Conservation (phyloP, 2,329 filamentous ascomycete genomes). For the Apiospora marii region DNA sequence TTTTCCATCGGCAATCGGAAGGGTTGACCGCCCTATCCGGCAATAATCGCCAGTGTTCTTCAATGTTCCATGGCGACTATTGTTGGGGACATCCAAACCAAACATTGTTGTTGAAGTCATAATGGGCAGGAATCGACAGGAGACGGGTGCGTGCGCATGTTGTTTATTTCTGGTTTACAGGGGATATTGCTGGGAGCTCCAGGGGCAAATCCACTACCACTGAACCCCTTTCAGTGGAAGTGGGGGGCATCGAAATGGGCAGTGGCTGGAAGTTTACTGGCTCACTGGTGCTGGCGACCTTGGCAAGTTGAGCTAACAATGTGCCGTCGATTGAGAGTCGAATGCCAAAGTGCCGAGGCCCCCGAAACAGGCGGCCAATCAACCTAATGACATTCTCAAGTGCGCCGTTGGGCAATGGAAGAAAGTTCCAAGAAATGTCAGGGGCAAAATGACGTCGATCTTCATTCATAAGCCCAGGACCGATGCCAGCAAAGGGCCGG, state of each 20-base stretch:
- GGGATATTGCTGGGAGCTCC: not conserved
- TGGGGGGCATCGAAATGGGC: not conserved
- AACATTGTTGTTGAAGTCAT: not conserved
- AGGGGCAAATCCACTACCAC: not conserved
- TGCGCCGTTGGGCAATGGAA: not conserved
- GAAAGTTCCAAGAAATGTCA: not conserved
- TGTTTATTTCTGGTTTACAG: slow-evolving; percentile 2
- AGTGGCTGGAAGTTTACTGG: not conserved
- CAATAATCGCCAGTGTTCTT: not conserved
- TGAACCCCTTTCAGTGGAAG: not conserved
- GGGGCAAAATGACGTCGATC: slow-evolving; percentile 7
- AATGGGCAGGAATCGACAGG: slow-evolving; percentile 8
- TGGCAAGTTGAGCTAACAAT: not conserved
- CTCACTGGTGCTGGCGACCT: not conserved
- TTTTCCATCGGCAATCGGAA: not conserved
- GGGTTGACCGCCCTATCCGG: not conserved
- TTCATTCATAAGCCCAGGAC: not conserved
- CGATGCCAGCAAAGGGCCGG: not conserved
- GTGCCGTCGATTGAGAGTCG: not conserved
- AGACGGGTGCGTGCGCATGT: not conserved
- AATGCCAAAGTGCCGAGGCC: not conserved
- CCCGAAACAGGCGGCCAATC: not conserved
- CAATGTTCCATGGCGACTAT: not conserved
- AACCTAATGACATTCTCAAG: not conserved
- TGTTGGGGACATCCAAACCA: not conserved